A percentile compares a stretch with the other conserved stretches of the same genome.
phyloP scores from a whole-genome alignment of 225 moss, liverwort and hornwort genomes.

The Anthoceros angustus region DNA sequence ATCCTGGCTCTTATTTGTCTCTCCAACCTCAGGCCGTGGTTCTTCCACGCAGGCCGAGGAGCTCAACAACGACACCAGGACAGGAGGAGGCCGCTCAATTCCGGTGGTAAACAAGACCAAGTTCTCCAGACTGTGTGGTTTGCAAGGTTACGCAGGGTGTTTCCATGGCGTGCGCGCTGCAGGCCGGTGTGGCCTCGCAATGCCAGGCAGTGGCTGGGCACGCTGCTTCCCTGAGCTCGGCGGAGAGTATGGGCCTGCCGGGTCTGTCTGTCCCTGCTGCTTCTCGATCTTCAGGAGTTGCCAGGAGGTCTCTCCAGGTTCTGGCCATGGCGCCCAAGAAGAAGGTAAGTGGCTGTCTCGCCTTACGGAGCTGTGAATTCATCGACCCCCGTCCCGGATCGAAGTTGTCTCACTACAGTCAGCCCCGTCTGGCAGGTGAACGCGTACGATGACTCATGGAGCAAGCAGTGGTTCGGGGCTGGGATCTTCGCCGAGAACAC shows the following conservation, averaged over 20 bases:
- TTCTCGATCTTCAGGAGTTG: background rate
- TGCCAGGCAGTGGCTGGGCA: background rate
- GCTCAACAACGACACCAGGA: too few relatives aligned
- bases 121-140: background rate
- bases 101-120: background rate
- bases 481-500: constrained; percentile 69
- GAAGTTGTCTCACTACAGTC: too few relatives aligned
- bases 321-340: constrained; percentile 78
- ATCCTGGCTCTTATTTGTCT: background rate
- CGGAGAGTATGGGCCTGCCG: background rate
- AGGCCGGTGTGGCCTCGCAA: constrained; percentile 1
- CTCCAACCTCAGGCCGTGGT: background rate
- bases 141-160: background rate
- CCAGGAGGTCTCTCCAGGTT: constrained; percentile 18
- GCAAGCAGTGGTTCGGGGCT: constrained; percentile 96
- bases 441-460: constrained; percentile 71
- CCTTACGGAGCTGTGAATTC: too few relatives aligned
- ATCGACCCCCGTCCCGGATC: background rate
- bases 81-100: background rate
- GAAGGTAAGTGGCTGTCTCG: constrained; percentile 23
- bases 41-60: background rate
- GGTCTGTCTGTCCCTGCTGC: background rate
- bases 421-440: constrained; percentile 27
- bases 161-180: background rate
- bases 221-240: background rate